Conservation (phyloP, 2,329 filamentous ascomycete genomes). For the Herpotrichia juniperi region DNA sequence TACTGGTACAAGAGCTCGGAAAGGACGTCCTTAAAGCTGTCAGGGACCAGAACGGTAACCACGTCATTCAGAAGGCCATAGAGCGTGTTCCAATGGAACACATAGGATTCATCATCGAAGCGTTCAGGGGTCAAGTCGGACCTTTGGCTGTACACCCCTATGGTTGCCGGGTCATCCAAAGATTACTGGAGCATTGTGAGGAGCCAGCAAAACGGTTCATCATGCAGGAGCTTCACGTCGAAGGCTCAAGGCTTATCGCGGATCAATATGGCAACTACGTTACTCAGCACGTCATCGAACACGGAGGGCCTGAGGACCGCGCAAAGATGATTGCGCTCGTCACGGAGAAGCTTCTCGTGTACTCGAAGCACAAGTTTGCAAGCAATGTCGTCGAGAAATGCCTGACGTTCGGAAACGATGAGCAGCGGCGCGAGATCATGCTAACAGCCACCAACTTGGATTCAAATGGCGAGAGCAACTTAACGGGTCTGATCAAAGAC, state of each 20-base stretch:
- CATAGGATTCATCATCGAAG: constrained; percentile 83
- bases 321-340: constrained; percentile 76
- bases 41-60: constrained; percentile 90
- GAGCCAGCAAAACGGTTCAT: constrained; percentile 73
- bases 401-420: constrained; percentile 71
- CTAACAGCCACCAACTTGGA: constrained; percentile 52
- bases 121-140: constrained; percentile 77
- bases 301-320: constrained; percentile 75
- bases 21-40: constrained; percentile 77
- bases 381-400: constrained; percentile 98
- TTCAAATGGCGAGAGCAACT: constrained; percentile 70
- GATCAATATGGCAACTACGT: constrained; percentile 98
- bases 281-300: constrained; percentile 85
- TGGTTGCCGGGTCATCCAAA: constrained; percentile 91
- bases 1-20: constrained; percentile 82
- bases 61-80: constrained; percentile 94
- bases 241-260: constrained; percentile 73
- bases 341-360: constrained; percentile 70
- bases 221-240: constrained; percentile 77
- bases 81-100: constrained; percentile 77
- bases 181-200: constrained; percentile 84
- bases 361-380: constrained; percentile 94
- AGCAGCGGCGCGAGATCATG: constrained; percentile 74
- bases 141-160: constrained; percentile 79
- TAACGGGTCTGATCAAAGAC: constrained; percentile 83